Base-by-base conservation (phyloP, 2,329 filamentous ascomycete genomes). In the Claviceps cyperi region DNA sequence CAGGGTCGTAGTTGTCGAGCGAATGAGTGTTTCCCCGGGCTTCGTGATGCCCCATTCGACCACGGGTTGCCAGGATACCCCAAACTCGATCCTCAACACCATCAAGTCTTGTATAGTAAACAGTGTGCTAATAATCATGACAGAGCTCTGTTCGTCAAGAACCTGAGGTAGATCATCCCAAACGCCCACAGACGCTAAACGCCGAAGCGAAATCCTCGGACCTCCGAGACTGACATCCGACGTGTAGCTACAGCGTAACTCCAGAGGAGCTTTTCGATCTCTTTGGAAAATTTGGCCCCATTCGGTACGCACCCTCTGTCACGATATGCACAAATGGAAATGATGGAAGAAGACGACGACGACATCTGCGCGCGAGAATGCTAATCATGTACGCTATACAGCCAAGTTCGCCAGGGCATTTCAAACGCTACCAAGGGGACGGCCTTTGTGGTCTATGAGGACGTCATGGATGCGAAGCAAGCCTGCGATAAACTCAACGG, bases 121-220 rank as follows among this genome's bases (percentile, higher is more conserved):
- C n/a, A n/a, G 19, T 36, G 53, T 55, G 54, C 68, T 71, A 58
- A 71, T 67, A 22, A 4, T 50, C 46, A 5, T 49, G 46, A 56
- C 60, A 95, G 91, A 83, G 91, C 92, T 84, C 86, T 98, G 76
- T 97, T 97, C 81, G 91, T 97, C 65, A 97, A 97, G 87, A 97
- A 98, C 81, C 81, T 97, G 76, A 94, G 86, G 88, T 94, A 70
- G 59, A 32, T 46, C 24, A 28, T 39, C 49, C 43, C 32, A 19
- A n/a, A 35, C n/a, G 36, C 32, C 48, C 8, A 11, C 9, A 32
- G 28, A 32, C 28, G 28, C 9, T 11, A 32, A 32, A 32, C 28
- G 9, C 19, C 38, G 37, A 37, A 11, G n/a, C 37, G 47, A 43
- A 37, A 28, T 38, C 37, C 15, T 32, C 32, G 39, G 36, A 24